phyloP scores from a whole-genome alignment of 1,284 basidiomycete genomes.

The Violaceomyces palustris region DNA sequence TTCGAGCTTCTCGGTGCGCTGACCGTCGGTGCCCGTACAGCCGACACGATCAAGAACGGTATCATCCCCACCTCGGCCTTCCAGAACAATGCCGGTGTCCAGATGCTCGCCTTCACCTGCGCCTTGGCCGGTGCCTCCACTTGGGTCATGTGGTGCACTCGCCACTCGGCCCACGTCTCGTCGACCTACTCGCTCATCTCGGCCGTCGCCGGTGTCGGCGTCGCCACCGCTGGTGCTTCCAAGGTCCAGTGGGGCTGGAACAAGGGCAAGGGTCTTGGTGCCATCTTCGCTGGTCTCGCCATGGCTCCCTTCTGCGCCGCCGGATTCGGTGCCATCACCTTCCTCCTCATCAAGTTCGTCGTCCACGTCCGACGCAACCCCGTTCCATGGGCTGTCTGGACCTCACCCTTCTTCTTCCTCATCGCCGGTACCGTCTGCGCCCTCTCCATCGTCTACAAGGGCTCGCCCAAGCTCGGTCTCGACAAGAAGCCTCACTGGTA shows the following conservation, averaged over 20 bases:
- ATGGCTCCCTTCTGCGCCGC: conserved; percentile 25
- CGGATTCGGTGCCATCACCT: conserved; percentile 18
- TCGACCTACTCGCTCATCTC: conserved; percentile 32
- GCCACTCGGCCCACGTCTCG: conserved; percentile 25
- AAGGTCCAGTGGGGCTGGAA: conserved; percentile 29
- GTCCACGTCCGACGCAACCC: conserved; percentile 17
- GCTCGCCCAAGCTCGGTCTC: conserved; percentile 23
- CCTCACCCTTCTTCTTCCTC: conserved; percentile 24
- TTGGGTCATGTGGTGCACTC: conserved; percentile 28
- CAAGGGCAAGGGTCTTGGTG: conserved; percentile 46
- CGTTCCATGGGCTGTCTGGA: conserved; percentile 10
- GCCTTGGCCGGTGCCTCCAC: conserved; percentile 18
- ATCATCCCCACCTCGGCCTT: conserved; percentile 25
- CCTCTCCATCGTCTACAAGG: conserved; percentile 25
- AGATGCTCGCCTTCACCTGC: conserved; percentile 31
- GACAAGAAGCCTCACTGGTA: conserved; percentile 13
- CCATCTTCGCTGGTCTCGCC: conserved; percentile 26
- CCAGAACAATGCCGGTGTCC: conserved; percentile 3
- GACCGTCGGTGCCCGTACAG: conserved; percentile 19
- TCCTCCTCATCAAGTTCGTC: conserved; percentile 23
- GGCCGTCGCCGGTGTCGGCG: conserved; percentile 23
- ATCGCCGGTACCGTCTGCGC: conserved; percentile 16
- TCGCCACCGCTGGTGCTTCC: conserved; percentile 12
- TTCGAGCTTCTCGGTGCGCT: conserved; percentile 34
- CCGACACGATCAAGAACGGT: conserved; percentile 30